Evolutionary conservation across 306 rosid genomes (phyloP).

Genomic region (Cucurbita pepo): DNA sequence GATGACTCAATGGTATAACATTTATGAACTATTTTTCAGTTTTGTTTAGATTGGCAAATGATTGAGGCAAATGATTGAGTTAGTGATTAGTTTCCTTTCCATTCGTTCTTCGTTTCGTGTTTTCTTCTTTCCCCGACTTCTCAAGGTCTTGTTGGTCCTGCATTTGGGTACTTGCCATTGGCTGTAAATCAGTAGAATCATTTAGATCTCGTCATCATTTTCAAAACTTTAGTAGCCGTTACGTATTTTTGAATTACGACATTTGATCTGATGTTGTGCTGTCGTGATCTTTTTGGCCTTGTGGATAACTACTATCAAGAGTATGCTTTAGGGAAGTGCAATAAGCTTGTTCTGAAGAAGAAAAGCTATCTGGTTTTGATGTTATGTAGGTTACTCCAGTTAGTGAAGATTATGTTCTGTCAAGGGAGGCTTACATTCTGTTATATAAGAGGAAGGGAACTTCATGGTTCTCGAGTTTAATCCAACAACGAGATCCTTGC

Average conservation of each 20-base stretch:
- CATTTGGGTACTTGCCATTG: background rate
- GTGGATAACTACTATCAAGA: background rate
- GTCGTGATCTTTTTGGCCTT: background rate
- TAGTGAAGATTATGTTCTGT: constrained; percentile 32
- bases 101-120: background rate
- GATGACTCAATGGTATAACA: constrained; percentile 63
- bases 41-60: background rate
- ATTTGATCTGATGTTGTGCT: background rate
- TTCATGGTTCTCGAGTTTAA: constrained; percentile 50
- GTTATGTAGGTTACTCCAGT: constrained; percentile 54
- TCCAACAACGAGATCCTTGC: constrained; percentile 11
- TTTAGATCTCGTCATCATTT: background rate
- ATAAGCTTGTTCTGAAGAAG: background rate
- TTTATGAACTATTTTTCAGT: background rate
- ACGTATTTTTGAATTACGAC: background rate
- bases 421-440: constrained; percentile 72
- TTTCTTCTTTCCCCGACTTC: background rate
- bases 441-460: constrained; percentile 66
- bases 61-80: background rate
- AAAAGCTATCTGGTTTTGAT: background rate
- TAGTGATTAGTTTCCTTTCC: background rate
- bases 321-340: background rate
- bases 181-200: too few relatives aligned
- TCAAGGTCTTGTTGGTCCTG: background rate
- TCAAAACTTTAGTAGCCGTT: background rate